Percentiles rank a stretch among this genome's conserved stretches.
phyloP scores from a whole-genome alignment of 2,329 filamentous ascomycete species.

The Talaromyces sp. region DNA sequence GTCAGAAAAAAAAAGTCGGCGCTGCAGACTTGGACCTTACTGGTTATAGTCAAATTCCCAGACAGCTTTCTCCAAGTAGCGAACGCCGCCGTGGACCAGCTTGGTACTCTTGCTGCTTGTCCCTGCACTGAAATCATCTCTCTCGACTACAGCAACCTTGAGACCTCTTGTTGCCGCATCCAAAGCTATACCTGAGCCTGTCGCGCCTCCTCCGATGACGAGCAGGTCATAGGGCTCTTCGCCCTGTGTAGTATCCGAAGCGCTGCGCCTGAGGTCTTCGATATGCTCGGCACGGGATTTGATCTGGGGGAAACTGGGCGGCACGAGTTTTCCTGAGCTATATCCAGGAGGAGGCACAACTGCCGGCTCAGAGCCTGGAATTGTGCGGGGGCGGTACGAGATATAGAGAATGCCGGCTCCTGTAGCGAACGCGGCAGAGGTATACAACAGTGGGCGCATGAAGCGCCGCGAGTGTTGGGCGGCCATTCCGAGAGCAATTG shows the following conservation, averaged over 20 bases:
- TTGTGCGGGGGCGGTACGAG: slow-evolving; percentile 58
- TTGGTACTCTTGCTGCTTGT: slow-evolving; percentile 86
- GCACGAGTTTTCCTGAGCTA: slow-evolving; percentile 53
- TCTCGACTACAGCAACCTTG: slow-evolving; percentile 74
- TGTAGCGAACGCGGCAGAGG: slow-evolving; percentile 49
- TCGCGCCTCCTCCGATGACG: slow-evolving; percentile 74
- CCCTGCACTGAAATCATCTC: slow-evolving; percentile 75
- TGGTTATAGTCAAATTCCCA: slow-evolving; percentile 82
- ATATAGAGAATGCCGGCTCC: slow-evolving; percentile 56
- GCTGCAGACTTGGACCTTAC: slow-evolving; percentile 32
- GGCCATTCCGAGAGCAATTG: slow-evolving; percentile 25
- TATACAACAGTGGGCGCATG: slow-evolving; percentile 55
- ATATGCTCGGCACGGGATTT: slow-evolving; percentile 49
- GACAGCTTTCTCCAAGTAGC: slow-evolving; percentile 80
- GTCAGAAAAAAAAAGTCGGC: not conserved
- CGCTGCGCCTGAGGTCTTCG: slow-evolving; percentile 44
- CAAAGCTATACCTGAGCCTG: slow-evolving; percentile 72
- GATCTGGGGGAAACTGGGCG: slow-evolving; percentile 47
- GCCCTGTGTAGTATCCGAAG: slow-evolving; percentile 10
- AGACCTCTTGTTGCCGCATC: slow-evolving; percentile 74
- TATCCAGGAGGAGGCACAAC: slow-evolving; percentile 59
- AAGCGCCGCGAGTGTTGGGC: slow-evolving; percentile 43
- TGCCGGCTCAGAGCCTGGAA: slow-evolving; percentile 58
- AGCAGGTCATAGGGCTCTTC: slow-evolving; percentile 67
- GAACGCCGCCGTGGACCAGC: slow-evolving; percentile 76